Conservation (phyloP, 73 alveolate genomes). For the Paramecium caudatum region DNA sequence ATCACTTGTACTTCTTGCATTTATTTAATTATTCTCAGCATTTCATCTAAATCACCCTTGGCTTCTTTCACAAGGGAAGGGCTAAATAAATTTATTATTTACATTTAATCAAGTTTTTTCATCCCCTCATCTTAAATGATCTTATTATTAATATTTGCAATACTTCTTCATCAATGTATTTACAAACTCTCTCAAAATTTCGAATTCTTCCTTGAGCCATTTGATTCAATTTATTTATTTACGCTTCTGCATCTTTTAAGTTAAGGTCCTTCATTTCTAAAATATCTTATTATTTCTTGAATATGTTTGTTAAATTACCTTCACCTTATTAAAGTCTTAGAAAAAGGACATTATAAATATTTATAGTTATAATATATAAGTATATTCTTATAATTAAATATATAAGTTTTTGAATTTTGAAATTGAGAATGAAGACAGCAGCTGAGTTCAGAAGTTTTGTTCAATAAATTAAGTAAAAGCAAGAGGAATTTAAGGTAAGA, state of each 20-base stretch:
- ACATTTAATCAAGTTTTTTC: constrained; percentile 12
- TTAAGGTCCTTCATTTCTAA: neutral
- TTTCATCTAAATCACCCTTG: constrained; percentile 42
- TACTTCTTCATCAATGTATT: constrained; percentile 9
- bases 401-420: no score
- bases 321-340: constrained; percentile 42
- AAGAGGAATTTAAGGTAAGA: constrained; percentile 32
- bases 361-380: no score
- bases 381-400: no score
- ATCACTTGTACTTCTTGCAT: constrained; percentile 1
- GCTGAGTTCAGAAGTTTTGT: constrained; percentile 34
- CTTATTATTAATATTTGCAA: neutral
- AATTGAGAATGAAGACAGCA: no score
- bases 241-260: constrained; percentile 32
- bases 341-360: constrained; percentile 46
- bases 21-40: constrained; percentile 21
- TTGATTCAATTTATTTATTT: neutral
- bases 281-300: constrained; percentile 37
- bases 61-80: constrained; percentile 27
- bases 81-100: constrained; percentile 15
- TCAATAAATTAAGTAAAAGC: constrained; percentile 32
- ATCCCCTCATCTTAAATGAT: neutral
- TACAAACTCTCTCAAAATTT: constrained; percentile 12
- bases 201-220: constrained; percentile 39
- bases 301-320: neutral